These are phyloP conservation scores for Fusarium sp. DNA, from an alignment of 2,329 filamentous ascomycete genomes.

Conservation along the genomic window DNA sequence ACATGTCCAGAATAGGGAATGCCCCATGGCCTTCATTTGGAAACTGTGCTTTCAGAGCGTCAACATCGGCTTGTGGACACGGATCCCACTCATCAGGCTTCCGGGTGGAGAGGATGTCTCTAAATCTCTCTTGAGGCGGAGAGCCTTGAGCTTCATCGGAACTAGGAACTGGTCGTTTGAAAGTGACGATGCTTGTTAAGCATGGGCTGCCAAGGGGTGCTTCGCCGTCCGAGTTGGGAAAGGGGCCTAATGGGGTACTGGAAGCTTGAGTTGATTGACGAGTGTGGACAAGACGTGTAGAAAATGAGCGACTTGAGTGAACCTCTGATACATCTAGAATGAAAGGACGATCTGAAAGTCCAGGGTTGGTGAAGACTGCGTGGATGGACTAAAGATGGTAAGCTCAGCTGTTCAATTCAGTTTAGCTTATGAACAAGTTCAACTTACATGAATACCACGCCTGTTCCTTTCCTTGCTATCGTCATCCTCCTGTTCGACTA, in stretches of 20 bases:
- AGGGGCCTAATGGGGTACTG: conserved; percentile 53
- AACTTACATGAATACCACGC: conserved; percentile 57
- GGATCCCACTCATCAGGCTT: conserved; percentile 60
- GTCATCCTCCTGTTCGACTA: conserved; percentile 52
- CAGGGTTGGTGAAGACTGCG: conserved; percentile 66
- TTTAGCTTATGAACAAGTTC: not conserved
- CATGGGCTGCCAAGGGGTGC: conserved; percentile 58
- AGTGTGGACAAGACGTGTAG: conserved; percentile 63
- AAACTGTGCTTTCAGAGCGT: conserved; percentile 54
- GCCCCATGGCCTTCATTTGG: conserved; percentile 56
- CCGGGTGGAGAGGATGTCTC: conserved; percentile 55
- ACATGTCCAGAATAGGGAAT: conserved; percentile 67
- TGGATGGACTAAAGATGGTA: conserved; percentile 63
- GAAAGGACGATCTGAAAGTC: conserved; percentile 64
- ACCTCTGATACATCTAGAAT: conserved; percentile 64
- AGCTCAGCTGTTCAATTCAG: not conserved
- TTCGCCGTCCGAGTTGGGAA: conserved; percentile 56
- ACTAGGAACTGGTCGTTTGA: conserved; percentile 59
- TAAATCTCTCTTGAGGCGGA: conserved; percentile 60
- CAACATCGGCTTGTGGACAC: conserved; percentile 62
- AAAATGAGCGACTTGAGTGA: conserved; percentile 62
- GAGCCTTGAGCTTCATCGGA: conserved; percentile 57
- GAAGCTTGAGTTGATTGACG: conserved; percentile 61
- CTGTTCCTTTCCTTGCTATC: conserved; percentile 25
- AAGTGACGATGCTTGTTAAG: conserved; percentile 66